Evolutionary conservation across 176 grass and related monocot species (phyloP).

Genomic region (Carex cristatella): DNA sequence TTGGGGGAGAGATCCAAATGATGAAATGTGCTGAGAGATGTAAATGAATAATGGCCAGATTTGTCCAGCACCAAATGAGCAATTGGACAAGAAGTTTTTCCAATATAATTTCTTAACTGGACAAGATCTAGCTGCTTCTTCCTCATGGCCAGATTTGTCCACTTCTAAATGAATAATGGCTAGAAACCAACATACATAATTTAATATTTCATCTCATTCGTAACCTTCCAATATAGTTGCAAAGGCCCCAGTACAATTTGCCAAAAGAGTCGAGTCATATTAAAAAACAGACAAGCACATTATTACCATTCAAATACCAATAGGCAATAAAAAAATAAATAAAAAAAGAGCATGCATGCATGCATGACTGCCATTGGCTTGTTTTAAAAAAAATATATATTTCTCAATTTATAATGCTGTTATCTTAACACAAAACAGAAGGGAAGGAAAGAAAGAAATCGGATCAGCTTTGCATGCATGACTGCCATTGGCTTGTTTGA

Average conservation of each 20-base stretch:
- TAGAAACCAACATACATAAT: not conserved
- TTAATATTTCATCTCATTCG: not conserved
- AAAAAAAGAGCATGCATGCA: not conserved
- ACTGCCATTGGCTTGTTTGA: not conserved
- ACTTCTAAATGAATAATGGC: not conserved
- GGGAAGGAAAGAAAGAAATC: not conserved
- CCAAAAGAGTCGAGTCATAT: not conserved
- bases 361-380: not conserved
- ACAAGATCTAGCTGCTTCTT: not conserved
- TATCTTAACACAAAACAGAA: not conserved
- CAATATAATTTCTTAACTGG: not conserved
- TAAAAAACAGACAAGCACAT: not conserved
- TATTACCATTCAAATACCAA: not conserved
- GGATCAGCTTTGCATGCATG: not conserved
- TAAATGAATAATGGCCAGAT: not conserved
- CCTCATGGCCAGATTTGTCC: slow-evolving; percentile 9
- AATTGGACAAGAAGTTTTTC: not conserved
- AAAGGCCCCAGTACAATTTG: not conserved
- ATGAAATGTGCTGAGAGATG: not conserved
- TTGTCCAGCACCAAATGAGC: not conserved
- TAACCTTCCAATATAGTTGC: not conserved
- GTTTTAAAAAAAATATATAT: not conserved
- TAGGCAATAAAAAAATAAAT: not conserved
- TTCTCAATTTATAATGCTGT: not conserved
- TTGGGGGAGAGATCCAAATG: not conserved